Conservation (phyloP, 2,329 filamentous ascomycete species). For the Chrysoporthe cubensis region DNA sequence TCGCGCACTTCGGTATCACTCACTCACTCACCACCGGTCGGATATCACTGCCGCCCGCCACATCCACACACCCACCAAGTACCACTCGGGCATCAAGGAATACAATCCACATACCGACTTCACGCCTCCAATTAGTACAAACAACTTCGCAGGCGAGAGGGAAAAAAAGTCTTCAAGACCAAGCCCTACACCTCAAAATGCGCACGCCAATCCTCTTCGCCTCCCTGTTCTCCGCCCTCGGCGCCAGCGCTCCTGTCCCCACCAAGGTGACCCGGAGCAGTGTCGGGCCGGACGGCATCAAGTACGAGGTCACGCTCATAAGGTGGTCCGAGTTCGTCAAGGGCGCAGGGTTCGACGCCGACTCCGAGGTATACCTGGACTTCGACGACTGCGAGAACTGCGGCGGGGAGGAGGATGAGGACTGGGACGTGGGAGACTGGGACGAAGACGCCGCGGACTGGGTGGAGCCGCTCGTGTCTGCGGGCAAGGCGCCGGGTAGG, state of each 20-base stretch:
- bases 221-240: neutral
- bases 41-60: neutral
- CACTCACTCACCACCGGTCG: neutral
- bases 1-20: neutral
- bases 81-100: neutral
- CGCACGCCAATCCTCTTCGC: neutral
- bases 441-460: slow-evolving; percentile 12
- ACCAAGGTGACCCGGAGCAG: slow-evolving; percentile 7
- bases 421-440: slow-evolving; percentile 18
- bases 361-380: slow-evolving; percentile 1
- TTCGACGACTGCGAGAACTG: neutral
- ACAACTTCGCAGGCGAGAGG: neutral
- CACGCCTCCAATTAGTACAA: neutral
- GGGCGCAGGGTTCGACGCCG: neutral
- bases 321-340: slow-evolving; percentile 12
- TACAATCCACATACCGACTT: neutral
- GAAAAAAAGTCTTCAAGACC: too few relatives aligned
- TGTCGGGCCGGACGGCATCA: neutral
- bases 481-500: neutral
- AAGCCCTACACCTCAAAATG: neutral
- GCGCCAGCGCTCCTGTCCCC: neutral
- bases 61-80: neutral
- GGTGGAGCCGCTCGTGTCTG: neutral
- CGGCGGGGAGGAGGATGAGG: neutral
- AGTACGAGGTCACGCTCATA: slow-evolving; percentile 4